A percentile compares a stretch with the other conserved stretches of the same genome.
These are phyloP conservation scores for Pleurotus djamor DNA, from an alignment of 768 basidiomycete species.

Conservation along the genomic window DNA sequence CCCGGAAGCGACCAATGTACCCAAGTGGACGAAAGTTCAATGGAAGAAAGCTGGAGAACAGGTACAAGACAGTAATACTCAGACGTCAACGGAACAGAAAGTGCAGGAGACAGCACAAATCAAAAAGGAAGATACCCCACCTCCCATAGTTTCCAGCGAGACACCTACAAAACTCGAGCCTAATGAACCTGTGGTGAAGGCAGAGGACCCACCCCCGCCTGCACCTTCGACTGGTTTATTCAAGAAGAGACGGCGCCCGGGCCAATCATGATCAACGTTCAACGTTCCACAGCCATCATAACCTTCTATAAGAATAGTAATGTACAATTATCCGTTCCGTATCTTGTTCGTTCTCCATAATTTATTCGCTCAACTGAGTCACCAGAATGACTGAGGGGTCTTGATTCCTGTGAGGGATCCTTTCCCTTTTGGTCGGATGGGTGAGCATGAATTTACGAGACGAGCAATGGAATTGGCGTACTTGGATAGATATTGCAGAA, in stretches of 20 bases:
- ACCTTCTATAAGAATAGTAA: neutral
- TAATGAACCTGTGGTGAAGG: neutral
- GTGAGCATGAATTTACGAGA: neutral
- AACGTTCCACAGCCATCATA: too few species aligned
- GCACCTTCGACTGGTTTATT: neutral
- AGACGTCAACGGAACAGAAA: neutral
- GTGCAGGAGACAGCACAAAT: neutral
- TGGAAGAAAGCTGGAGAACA: conserved; percentile 25
- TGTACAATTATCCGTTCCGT: neutral
- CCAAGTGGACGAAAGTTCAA: conserved; percentile 32
- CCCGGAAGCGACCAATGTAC: conserved; percentile 13
- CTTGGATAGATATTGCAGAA: conserved; percentile 1
- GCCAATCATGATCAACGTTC: neutral
- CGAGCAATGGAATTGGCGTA: neutral
- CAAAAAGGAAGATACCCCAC: neutral
- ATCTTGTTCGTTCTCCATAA: neutral
- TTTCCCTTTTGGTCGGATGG: neutral
- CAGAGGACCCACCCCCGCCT: neutral
- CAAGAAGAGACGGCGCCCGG: conserved; percentile 4
- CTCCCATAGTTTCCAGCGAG: neutral
- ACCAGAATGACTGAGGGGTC: conserved; percentile 4
- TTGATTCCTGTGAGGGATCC: neutral
- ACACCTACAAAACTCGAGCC: neutral
- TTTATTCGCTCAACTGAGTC: neutral
- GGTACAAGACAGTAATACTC: neutral